Evolutionary conservation across 768 basidiomycete genomes (phyloP).

Genomic region (Daedaleopsis sinensis): DNA sequence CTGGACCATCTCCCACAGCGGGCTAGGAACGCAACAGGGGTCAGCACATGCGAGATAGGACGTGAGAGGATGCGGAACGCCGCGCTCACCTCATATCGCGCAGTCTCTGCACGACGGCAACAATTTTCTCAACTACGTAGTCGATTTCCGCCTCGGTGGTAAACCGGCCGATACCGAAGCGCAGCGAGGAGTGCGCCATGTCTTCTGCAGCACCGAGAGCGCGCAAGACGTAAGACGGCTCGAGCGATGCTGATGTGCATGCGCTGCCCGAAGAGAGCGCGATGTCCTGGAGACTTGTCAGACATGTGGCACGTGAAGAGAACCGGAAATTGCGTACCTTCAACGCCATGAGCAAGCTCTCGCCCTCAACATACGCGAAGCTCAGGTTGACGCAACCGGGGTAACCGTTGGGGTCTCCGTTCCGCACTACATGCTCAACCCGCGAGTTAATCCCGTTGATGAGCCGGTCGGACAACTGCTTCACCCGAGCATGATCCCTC

Average conservation of each 20-base stretch:
- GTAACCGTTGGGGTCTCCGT: conserved; percentile 91
- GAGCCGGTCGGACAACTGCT: conserved; percentile 76
- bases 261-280: conserved; percentile 98
- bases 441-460: conserved; percentile 78
- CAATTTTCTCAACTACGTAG: conserved; percentile 87
- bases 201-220: conserved; percentile 97
- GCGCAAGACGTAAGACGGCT: conserved; percentile 97
- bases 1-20: conserved; percentile 99
- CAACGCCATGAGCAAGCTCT: conserved; percentile 95
- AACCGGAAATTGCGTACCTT: conserved; percentile 59
- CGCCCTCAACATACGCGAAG: conserved; percentile 96
- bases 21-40: conserved; percentile 48
- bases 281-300: conserved; percentile 66
- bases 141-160: conserved; percentile 98
- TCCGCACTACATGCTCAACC: conserved; percentile 91
- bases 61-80: conserved; percentile 19
- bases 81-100: conserved; percentile 84
- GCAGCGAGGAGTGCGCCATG: conserved; percentile 97
- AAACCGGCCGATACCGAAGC: conserved; percentile 97
- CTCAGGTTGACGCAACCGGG: conserved; percentile 95
- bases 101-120: conserved; percentile 82
- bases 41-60: not conserved
- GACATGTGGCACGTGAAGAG: not conserved
- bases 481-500: conserved; percentile 80
- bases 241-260: conserved; percentile 96